A percentile compares a stretch with the other conserved stretches of the same genome.
These are phyloP conservation scores for Hanseniaspora uvarum DNA, from an alignment of 1,139 yeast species.

Conservation along the genomic window DNA sequence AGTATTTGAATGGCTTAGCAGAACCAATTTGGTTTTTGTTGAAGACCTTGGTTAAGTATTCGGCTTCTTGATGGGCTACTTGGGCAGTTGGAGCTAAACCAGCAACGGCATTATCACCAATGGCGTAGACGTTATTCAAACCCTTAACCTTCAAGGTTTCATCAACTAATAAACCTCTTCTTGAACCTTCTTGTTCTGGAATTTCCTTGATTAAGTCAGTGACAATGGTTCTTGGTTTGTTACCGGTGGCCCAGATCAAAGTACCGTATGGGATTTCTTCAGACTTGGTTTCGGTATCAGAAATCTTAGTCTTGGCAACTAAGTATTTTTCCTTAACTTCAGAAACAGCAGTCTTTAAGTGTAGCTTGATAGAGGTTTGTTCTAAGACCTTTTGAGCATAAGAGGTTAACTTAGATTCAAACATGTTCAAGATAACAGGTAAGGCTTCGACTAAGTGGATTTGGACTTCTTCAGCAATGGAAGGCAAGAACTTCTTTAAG, in stretches of 20 bases:
- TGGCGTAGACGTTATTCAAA: constrained; percentile 67
- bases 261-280: constrained; percentile 80
- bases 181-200: constrained; percentile 76
- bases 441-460: constrained; percentile 82
- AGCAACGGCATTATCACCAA: constrained; percentile 86
- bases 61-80: constrained; percentile 94
- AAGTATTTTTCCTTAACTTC: constrained; percentile 64
- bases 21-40: constrained; percentile 39
- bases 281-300: constrained; percentile 43
- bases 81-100: constrained; percentile 95
- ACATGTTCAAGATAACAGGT: constrained; percentile 80
- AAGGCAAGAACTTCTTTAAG: constrained; percentile 77
- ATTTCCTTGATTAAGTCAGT: constrained; percentile 61
- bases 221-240: constrained; percentile 73
- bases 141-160: constrained; percentile 80
- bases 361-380: constrained; percentile 64
- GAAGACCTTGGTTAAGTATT: constrained; percentile 66
- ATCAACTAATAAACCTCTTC: constrained; percentile 79
- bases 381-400: constrained; percentile 77
- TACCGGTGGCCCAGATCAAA: constrained; percentile 96
- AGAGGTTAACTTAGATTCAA: constrained; percentile 72
- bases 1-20: constrained; percentile 48
- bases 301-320: constrained; percentile 60
- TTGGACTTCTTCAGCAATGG: constrained; percentile 69
- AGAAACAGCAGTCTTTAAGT: constrained; percentile 79